These are phyloP conservation scores for Dichotomocladium elegans DNA, from an alignment of 371 early-diverging fungal species.

Conservation along the genomic window DNA sequence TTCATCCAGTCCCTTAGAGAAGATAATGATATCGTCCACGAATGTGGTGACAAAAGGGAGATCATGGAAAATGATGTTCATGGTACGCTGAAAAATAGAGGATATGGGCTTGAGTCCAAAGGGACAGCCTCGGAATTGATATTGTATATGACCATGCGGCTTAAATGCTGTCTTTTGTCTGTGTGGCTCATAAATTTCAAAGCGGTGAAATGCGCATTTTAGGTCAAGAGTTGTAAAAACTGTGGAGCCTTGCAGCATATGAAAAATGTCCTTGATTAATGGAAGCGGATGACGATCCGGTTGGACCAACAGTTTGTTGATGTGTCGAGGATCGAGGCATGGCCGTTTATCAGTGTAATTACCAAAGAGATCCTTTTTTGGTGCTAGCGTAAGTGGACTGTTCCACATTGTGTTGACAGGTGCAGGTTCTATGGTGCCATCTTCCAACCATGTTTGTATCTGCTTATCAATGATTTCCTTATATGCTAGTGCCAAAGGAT, in stretches of 20 bases:
- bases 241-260: slow-evolving; percentile 3
- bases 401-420: slow-evolving; percentile 11
- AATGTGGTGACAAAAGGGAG: slow-evolving; percentile 3
- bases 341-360: slow-evolving; percentile 11
- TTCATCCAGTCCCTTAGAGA: not conserved
- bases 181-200: slow-evolving; percentile 18
- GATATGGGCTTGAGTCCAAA: slow-evolving; percentile 27
- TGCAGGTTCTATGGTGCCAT: slow-evolving; percentile 1
- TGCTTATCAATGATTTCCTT: not conserved
- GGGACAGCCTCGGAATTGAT: slow-evolving; percentile 17
- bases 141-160: slow-evolving; percentile 11
- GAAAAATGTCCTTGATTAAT: slow-evolving; percentile 15
- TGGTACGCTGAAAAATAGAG: slow-evolving; percentile 18
- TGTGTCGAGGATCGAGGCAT: slow-evolving; percentile 18
- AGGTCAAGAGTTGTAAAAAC: slow-evolving; percentile 22
- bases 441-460: slow-evolving; percentile 3
- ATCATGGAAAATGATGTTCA: slow-evolving; percentile 4
- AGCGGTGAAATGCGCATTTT: slow-evolving; percentile 20
- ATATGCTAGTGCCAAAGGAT: slow-evolving; percentile 3
- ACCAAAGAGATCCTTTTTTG: slow-evolving; percentile 17
- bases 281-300: slow-evolving; percentile 24
- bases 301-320: slow-evolving; percentile 11
- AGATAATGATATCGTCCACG: slow-evolving; percentile 16
- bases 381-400: slow-evolving; percentile 19
- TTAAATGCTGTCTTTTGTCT: slow-evolving; percentile 1